Conservation (phyloP, 192 early-diverging fungal species). For the Dimargaris xerosporica region DNA sequence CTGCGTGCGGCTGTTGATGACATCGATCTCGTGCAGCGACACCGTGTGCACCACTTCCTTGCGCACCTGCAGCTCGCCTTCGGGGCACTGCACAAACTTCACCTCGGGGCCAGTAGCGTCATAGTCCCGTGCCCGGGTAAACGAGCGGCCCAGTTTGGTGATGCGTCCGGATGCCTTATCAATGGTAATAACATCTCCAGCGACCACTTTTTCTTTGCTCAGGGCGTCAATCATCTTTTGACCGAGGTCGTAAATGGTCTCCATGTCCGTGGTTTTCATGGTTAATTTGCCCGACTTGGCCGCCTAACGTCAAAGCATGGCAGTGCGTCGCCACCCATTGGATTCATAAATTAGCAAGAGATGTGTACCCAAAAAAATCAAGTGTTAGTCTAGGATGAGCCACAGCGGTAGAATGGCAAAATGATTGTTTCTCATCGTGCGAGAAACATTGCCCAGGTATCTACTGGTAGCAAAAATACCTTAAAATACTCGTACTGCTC, state of each 20-base stretch:
- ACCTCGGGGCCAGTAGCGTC: constrained; percentile 96
- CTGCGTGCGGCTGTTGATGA: constrained; percentile 93
- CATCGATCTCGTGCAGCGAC: constrained; percentile 98
- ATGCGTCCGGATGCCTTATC: constrained; percentile 97
- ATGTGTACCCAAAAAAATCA: too few species aligned
- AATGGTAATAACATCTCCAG: constrained; percentile 94
- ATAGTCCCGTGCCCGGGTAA: constrained; percentile 90
- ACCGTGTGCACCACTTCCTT: constrained; percentile 97
- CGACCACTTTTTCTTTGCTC: constrained; percentile 95
- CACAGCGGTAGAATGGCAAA: too few species aligned
- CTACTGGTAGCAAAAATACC: too few species aligned
- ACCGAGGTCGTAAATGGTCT: constrained; percentile 96
- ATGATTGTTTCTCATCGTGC: too few species aligned
- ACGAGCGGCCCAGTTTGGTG: constrained; percentile 88
- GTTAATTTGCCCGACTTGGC: constrained; percentile 96
- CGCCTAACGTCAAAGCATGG: too few species aligned
- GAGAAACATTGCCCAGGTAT: too few species aligned
- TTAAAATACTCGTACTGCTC: too few species aligned
- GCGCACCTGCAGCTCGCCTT: constrained; percentile 93
- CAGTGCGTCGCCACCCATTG: too few species aligned
- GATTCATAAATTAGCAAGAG: too few species aligned
- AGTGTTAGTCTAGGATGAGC: too few species aligned
- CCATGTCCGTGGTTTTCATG: constrained; percentile 99
- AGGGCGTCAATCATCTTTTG: constrained; percentile 97
- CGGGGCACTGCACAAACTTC: constrained; percentile 97